These are phyloP conservation scores for Trichosporon ovoides DNA, from an alignment of 1,284 basidiomycete genomes.

Conservation along the genomic window DNA sequence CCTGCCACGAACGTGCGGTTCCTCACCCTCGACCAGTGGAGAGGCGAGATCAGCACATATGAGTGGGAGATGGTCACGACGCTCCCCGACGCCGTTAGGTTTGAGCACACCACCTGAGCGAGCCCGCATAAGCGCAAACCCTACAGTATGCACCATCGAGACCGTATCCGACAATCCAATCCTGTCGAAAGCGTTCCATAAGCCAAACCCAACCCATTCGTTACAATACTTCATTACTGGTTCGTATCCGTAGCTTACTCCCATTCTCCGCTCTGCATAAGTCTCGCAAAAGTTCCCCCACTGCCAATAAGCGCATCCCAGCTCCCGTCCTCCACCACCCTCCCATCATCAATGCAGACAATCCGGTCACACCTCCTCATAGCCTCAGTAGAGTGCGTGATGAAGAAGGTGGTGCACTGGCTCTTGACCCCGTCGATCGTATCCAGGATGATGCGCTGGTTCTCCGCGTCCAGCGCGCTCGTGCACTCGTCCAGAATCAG, in stretches of 20 bases:
- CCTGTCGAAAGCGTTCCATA: too few relatives aligned
- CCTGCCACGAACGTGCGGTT: too few relatives aligned
- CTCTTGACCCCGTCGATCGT: constrained; percentile 53
- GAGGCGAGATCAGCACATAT: too few relatives aligned
- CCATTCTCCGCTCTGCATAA: constrained; percentile 86
- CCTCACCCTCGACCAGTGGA: too few relatives aligned
- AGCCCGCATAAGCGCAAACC: too few relatives aligned
- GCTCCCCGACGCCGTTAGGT: too few relatives aligned
- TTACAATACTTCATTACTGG: too few relatives aligned
- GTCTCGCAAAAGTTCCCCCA: constrained; percentile 70
- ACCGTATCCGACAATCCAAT: too few relatives aligned
- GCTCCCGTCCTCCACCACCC: constrained; percentile 72
- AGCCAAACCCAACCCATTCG: too few relatives aligned
- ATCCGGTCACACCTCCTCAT: constrained; percentile 92
- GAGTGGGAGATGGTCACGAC: too few relatives aligned
- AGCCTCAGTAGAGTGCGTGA: constrained; percentile 86
- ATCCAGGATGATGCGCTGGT: constrained; percentile 72
- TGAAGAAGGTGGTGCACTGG: constrained; percentile 73
- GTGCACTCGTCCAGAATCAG: constrained; percentile 93
- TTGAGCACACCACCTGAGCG: too few relatives aligned
- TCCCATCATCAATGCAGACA: constrained; percentile 71
- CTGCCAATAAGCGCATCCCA: constrained; percentile 65
- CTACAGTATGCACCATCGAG: too few relatives aligned
- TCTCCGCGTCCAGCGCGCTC: constrained; percentile 76
- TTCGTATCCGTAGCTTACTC: constrained; percentile 29